phyloP scores from a whole-genome alignment of 2,329 filamentous ascomycete genomes.

The Ascochyta rabiei region DNA sequence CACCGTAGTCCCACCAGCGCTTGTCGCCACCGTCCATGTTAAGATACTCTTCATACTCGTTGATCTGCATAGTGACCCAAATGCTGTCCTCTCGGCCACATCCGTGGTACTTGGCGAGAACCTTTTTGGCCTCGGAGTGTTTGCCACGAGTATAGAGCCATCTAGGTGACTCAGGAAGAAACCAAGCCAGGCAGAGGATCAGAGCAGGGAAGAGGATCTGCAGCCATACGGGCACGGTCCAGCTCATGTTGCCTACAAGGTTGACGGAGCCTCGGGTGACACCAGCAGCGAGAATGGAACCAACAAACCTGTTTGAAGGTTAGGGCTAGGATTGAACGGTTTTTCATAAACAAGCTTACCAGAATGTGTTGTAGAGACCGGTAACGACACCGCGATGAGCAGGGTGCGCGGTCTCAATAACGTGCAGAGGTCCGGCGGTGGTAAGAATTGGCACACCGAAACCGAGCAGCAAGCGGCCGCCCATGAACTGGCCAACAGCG shows the following conservation, averaged over 20 bases:
- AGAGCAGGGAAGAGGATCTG: slow-evolving; percentile 43
- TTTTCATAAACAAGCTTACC: slow-evolving; percentile 58
- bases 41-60: slow-evolving; percentile 45
- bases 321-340: neutral
- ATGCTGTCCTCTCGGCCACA: slow-evolving; percentile 50
- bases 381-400: slow-evolving; percentile 66
- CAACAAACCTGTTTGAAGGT: slow-evolving; percentile 43
- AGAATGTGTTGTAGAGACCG: slow-evolving; percentile 62
- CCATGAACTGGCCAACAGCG: slow-evolving; percentile 59
- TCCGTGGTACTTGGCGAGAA: slow-evolving; percentile 65
- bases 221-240: slow-evolving; percentile 55
- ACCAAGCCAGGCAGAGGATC: slow-evolving; percentile 56
- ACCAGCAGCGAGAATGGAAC: slow-evolving; percentile 39
- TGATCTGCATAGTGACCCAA: slow-evolving; percentile 45
- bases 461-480: slow-evolving; percentile 66
- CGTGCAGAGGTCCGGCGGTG: slow-evolving; percentile 67
- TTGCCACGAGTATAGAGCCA: slow-evolving; percentile 59
- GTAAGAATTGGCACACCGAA: slow-evolving; percentile 67
- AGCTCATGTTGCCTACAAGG: slow-evolving; percentile 41
- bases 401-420: slow-evolving; percentile 68
- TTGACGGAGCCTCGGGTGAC: slow-evolving; percentile 30
- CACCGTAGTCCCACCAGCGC: slow-evolving; percentile 44
- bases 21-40: slow-evolving; percentile 34
- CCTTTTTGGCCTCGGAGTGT: slow-evolving; percentile 60
- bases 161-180: slow-evolving; percentile 65